These are phyloP conservation scores for Flagelloscypha sp. DNA, from an alignment of 768 basidiomycete genomes.

Conservation along the genomic window DNA sequence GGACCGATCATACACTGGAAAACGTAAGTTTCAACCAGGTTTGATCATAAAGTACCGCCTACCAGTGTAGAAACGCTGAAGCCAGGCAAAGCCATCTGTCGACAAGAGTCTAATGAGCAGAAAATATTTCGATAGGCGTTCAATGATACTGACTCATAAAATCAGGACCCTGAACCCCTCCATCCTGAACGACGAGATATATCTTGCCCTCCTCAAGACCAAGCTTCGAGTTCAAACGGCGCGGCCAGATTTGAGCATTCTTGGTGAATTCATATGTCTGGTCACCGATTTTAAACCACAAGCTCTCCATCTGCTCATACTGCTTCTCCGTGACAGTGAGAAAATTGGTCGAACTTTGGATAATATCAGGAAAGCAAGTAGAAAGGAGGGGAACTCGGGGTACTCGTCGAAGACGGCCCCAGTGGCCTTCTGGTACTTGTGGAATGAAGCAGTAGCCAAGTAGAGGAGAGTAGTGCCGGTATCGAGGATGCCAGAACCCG, in stretches of 20 bases:
- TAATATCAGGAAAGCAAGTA: neutral
- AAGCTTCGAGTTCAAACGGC: conserved; percentile 44
- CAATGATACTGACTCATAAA: conserved; percentile 59
- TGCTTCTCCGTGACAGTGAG: conserved; percentile 43
- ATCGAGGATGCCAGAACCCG: conserved; percentile 51
- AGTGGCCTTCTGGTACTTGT: conserved; percentile 34
- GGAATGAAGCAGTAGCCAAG: conserved; percentile 36
- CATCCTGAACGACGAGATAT: conserved; percentile 49
- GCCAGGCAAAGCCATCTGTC: conserved; percentile 47
- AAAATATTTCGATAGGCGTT: neutral
- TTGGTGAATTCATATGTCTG: conserved; percentile 47
- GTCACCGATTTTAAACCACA: conserved; percentile 45
- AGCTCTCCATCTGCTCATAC: conserved; percentile 37
- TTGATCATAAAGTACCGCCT: too few species aligned
- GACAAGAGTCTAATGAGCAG: neutral
- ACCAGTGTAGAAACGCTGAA: conserved; percentile 61
- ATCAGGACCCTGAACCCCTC: conserved; percentile 56
- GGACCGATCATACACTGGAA: too few species aligned
- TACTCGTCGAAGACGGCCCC: conserved; percentile 35
- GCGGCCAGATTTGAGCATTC: conserved; percentile 68
- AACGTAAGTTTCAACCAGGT: too few species aligned
- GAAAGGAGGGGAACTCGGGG: too few species aligned
- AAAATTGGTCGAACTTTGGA: conserved; percentile 45
- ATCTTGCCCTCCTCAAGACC: conserved; percentile 44
- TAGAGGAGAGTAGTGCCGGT: conserved; percentile 50